A percentile compares a stretch with the other conserved stretches of the same genome.
Conservation (phyloP, 169 alveolate genomes). For the Eimeria acervulina region DNA sequence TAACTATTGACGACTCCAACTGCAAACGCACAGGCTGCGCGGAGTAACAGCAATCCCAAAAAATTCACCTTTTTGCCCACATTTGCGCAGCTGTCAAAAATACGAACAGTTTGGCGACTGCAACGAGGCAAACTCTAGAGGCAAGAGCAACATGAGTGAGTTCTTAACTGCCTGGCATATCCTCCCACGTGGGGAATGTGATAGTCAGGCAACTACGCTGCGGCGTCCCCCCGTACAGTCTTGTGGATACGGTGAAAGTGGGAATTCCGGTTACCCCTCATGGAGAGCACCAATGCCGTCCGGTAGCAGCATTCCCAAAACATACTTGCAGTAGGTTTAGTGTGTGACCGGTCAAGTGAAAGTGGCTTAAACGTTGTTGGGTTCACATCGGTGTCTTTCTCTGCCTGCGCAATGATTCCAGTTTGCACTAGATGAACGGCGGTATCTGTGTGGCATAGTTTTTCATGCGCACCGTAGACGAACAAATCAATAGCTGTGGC, state of each 20-base stretch:
- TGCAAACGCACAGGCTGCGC: background rate
- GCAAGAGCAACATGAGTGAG: background rate
- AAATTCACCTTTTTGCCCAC: background rate
- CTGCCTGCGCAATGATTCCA: too few species aligned
- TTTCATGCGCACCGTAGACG: background rate
- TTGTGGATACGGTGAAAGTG: background rate
- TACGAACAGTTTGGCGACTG: background rate
- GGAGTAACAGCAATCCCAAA: background rate
- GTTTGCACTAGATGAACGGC: background rate
- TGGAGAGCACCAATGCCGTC: background rate
- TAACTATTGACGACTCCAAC: background rate
- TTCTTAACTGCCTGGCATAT: background rate
- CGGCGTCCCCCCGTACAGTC: background rate
- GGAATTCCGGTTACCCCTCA: background rate
- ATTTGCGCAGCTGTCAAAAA: background rate
- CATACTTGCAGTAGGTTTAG: background rate
- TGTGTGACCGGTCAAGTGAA: background rate
- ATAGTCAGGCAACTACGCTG: background rate
- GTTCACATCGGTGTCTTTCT: background rate
- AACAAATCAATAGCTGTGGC: background rate
- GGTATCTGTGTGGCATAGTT: background rate
- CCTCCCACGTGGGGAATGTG: background rate
- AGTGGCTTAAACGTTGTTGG: background rate
- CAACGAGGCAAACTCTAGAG: background rate
- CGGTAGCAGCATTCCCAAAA: background rate